Evolutionary conservation across 352 stramenopile species (phyloP), one percentile per base, ranked within the genome.

Genomic region (Phytophthora sp.): DNA sequence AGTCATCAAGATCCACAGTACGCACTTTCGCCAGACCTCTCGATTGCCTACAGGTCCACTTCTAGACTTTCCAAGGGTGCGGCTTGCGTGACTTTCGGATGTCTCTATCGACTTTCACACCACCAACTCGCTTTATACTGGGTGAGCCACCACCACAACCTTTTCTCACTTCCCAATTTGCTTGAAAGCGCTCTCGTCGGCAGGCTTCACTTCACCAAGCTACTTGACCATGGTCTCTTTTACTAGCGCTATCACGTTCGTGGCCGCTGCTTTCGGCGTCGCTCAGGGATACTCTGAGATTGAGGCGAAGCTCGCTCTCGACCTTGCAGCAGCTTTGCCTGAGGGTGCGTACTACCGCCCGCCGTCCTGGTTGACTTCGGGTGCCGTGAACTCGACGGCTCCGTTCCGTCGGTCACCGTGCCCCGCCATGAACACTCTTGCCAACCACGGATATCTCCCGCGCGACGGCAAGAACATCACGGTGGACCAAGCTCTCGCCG

Each of bases 381-480:
- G 58, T 12, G 26, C 54, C 2, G 49, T 55, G 1, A 54, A 43
- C 23, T 55, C 54, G 3, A 45, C 48, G 4, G 49, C 66, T 1
- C 18, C 50, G 11, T 80, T 67, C 52, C 31, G 48, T 10, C 72
- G 72, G 2, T 77, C 67, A 26, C 76, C 73, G 23, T 86, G 76
- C 27, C 76, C 76, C 6, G 69, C 64, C 12, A 39, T 86, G 38
- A 86, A 86, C 45, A 54, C 76, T n/a, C 60, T 82, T 6, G 72
- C 76, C 13, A 85, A 85, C 61, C 73, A 85, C 54, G 73, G 73
- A 11, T 53, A 69, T 28, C 24, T 86, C 27, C 70, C 73, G 13
- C 69, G 76, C 18, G 62, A 63, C 34, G 72, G 72, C 12, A 69
- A 62, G 23, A 73, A 75, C 46, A 42, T 77, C 21, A 73, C 63